phyloP scores from a whole-genome alignment of 768 basidiomycete genomes.

The Amanita subjunquillea region DNA sequence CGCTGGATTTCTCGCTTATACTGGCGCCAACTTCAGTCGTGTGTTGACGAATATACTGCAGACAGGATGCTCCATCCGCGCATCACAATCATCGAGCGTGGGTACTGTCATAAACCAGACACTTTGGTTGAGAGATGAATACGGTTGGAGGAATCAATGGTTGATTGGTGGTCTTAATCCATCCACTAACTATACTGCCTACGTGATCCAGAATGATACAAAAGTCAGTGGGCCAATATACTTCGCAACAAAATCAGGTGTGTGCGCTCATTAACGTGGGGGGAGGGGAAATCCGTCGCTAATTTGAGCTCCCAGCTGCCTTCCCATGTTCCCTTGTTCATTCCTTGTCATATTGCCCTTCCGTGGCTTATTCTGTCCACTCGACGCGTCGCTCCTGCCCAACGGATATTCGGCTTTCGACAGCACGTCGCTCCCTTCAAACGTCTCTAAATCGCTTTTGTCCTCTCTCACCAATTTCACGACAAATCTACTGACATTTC shows the following conservation, averaged over 20 bases:
- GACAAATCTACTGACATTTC: constrained; percentile 54
- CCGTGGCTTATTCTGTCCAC: constrained; percentile 55
- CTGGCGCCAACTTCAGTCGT: constrained; percentile 24
- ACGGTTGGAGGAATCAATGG: constrained; percentile 66
- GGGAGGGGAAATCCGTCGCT: background rate
- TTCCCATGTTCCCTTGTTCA: constrained; percentile 65
- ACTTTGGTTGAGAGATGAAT: constrained; percentile 44
- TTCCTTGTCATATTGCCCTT: constrained; percentile 67
- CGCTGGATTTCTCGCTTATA: constrained; percentile 36
- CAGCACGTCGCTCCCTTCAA: constrained; percentile 36
- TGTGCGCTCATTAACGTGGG: constrained; percentile 10
- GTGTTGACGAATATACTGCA: constrained; percentile 30
- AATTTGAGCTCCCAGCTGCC: constrained; percentile 27
- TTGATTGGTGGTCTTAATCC: constrained; percentile 47
- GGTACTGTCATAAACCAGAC: constrained; percentile 33
- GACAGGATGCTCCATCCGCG: constrained; percentile 50
- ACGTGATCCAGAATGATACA: constrained; percentile 43
- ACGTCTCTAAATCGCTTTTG: constrained; percentile 40
- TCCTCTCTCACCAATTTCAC: constrained; percentile 67
- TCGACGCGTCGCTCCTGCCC: constrained; percentile 35
- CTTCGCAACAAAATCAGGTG: constrained; percentile 69
- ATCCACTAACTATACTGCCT: constrained; percentile 73
- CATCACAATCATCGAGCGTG: constrained; percentile 17
- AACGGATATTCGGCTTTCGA: constrained; percentile 33
- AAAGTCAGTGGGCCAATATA: constrained; percentile 60